phyloP scores from a whole-genome alignment of 1,284 basidiomycete genomes.

The Rhodotorula sp. region DNA sequence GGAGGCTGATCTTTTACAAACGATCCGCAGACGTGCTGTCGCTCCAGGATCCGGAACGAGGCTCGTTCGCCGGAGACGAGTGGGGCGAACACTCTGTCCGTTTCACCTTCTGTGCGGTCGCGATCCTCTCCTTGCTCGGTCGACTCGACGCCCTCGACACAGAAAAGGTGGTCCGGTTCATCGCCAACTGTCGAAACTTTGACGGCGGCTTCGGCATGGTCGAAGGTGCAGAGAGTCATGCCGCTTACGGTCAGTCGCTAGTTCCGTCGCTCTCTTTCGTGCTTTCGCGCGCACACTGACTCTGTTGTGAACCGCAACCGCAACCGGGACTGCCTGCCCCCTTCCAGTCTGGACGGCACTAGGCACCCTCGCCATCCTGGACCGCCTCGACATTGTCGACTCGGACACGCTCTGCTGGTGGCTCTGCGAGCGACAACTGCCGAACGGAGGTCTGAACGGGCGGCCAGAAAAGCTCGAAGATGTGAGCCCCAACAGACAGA shows the following conservation, averaged over 20 bases:
- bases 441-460: slow-evolving; percentile 91
- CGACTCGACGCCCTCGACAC: slow-evolving; percentile 58
- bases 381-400: slow-evolving; percentile 73
- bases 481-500: slow-evolving; percentile 56
- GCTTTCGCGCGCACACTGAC: not conserved
- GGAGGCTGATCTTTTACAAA: not conserved
- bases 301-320: not conserved
- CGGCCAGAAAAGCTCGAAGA: slow-evolving; percentile 97
- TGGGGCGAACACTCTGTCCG: slow-evolving; percentile 92
- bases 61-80: slow-evolving; percentile 83
- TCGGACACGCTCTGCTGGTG: slow-evolving; percentile 78
- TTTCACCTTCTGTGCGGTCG: slow-evolving; percentile 84
- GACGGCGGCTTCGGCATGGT: slow-evolving; percentile 89
- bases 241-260: slow-evolving; percentile 70
- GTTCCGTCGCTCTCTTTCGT: too few relatives aligned
- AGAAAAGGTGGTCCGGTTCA: slow-evolving; percentile 64
- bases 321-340: not conserved
- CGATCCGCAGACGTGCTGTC: slow-evolving; percentile 59
- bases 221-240: slow-evolving; percentile 87
- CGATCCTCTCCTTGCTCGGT: slow-evolving; percentile 76
- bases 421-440: slow-evolving; percentile 88
- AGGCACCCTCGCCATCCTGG: slow-evolving; percentile 81
- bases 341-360: slow-evolving; percentile 81
- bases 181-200: slow-evolving; percentile 80
- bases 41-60: slow-evolving; percentile 74